Evolutionary conservation across 176 grass and related monocot species (phyloP), one percentile per base, ranked within the genome.

Genomic region (Puya raimondii): DNA sequence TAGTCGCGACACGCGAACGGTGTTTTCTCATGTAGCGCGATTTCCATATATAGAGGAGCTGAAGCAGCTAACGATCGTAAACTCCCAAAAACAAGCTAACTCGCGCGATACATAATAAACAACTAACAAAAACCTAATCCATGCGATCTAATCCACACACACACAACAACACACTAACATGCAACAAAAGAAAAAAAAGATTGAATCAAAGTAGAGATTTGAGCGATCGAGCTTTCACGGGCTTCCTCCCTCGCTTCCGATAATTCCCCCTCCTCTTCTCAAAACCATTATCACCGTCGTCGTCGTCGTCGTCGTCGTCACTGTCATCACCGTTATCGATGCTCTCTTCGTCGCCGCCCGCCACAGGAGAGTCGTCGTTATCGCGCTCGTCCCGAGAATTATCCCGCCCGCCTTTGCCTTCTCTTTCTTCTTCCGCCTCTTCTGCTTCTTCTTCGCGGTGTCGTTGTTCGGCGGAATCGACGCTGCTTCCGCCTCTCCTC

Each of bases 181-280:
- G 33, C 33, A 42, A 33, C 29, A 33, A 33, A 1, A 29, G 0
- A 29, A 29, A 5, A 5, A 42, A 8, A 42, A 42, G 4, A 42
- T 7, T 7, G 33, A 42, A 67, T 59, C 18, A 84, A 73, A 84
- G 79, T 74, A 84, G 23, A 0, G 85, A 88, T n/a, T 78, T 88
- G 69, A 88, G 81, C 47, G 81, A 84, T 29, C 81, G 70, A 17
- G 81, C 78, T 53, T 88, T 84, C 61, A 84, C 71, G 0, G 86
- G 81, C 67, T 88, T 88, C 78, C 86, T 88, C 47, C 67, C 67
- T 74, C 72, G 78, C 75, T 74, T 80, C 51, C 49, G n/a, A n/a
- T 23, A 14, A 13, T 18, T 64, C 61, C 22, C 78, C 22, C 21
- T 72, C 81, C 25, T 70, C 20, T 6, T n/a, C 2, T 63, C 78